Percentiles rank a stretch among this genome's conserved stretches.
phyloP scores from a whole-genome alignment of 1,284 basidiomycete genomes.

The Laetiporus sulphureus region DNA sequence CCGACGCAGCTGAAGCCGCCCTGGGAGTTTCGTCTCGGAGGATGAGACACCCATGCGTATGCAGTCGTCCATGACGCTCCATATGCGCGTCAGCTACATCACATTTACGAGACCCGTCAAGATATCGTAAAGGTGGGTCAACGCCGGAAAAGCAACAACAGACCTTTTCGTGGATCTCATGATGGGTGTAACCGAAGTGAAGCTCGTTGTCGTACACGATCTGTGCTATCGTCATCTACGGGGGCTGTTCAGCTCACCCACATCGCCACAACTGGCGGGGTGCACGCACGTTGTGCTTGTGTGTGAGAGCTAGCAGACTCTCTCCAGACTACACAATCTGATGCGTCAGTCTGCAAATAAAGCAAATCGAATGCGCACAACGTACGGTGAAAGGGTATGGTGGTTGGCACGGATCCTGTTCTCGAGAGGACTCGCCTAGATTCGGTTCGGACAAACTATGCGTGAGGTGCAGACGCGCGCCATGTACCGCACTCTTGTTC shows the following conservation, averaged over 20 bases:
- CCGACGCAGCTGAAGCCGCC: slow-evolving; percentile 72
- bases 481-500: slow-evolving; percentile 75
- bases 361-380: neutral
- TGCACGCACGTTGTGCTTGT: slow-evolving; percentile 71
- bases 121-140: slow-evolving; percentile 2
- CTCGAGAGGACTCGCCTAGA: slow-evolving; percentile 14
- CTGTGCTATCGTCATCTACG: slow-evolving; percentile 86
- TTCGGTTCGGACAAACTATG: slow-evolving; percentile 42
- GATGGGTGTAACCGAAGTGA: slow-evolving; percentile 67
- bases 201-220: slow-evolving; percentile 95
- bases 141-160: slow-evolving; percentile 16
- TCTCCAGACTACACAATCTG: slow-evolving; percentile 51
- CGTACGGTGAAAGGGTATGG: slow-evolving; percentile 69
- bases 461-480: slow-evolving; percentile 69
- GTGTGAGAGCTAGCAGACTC: slow-evolving; percentile 70
- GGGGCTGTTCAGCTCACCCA: neutral
- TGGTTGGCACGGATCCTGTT: slow-evolving; percentile 41
- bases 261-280: neutral
- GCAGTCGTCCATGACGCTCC: slow-evolving; percentile 92
- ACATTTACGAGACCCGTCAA: neutral
- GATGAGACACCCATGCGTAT: slow-evolving; percentile 85
- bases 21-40: slow-evolving; percentile 74
- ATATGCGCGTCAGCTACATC: slow-evolving; percentile 67
- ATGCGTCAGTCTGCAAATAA: neutral
- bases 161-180: slow-evolving; percentile 74